These are phyloP conservation scores for Pugionium cornutum DNA, from an alignment of 345 rosid genomes.

Conservation along the genomic window DNA sequence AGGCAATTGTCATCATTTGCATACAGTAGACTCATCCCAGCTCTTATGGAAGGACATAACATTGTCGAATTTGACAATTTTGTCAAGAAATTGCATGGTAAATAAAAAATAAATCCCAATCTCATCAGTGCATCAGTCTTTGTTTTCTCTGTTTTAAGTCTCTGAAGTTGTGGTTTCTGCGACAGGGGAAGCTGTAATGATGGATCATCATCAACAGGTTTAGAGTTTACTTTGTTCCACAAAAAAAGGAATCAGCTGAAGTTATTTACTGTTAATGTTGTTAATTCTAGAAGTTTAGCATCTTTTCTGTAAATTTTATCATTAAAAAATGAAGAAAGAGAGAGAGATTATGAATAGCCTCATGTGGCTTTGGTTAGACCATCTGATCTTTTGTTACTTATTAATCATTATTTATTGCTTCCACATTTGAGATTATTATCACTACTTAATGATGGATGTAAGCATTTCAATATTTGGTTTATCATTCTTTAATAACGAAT, in stretches of 20 bases:
- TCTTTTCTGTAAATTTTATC: constrained; percentile 28
- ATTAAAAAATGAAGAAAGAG: neutral
- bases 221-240: constrained; percentile 26
- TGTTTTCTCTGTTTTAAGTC: constrained; percentile 18
- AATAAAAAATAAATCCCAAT: neutral
- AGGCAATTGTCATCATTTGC: constrained; percentile 74
- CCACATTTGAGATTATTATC: neutral
- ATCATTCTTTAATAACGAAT: neutral
- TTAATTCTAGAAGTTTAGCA: constrained; percentile 36
- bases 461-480: neutral
- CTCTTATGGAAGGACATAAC: constrained; percentile 80
- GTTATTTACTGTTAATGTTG: constrained; percentile 34
- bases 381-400: constrained; percentile 12
- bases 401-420: constrained; percentile 2
- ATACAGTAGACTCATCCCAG: constrained; percentile 70
- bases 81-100: constrained; percentile 94
- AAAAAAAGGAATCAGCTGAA: constrained; percentile 16
- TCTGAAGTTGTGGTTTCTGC: constrained; percentile 16
- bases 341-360: neutral
- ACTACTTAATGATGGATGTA: neutral
- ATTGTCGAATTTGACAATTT: constrained; percentile 73
- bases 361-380: constrained; percentile 14
- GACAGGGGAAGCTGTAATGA: constrained; percentile 41
- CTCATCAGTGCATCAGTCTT: neutral
- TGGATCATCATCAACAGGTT: constrained; percentile 37